phyloP scores from a whole-genome alignment of 345 rosid species.

The Populus davidiana region DNA sequence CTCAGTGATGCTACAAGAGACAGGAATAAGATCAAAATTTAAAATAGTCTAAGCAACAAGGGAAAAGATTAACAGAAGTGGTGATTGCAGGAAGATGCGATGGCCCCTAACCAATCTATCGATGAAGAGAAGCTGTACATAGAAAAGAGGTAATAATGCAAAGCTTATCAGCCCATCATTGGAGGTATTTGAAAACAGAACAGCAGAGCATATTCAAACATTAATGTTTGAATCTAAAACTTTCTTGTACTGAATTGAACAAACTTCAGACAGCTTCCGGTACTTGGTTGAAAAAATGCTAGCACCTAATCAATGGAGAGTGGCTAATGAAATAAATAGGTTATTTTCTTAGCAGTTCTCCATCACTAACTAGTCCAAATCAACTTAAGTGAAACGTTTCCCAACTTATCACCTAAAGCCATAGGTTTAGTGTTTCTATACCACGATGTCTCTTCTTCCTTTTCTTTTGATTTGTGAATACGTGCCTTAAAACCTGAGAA shows the following conservation, averaged over 20 bases:
- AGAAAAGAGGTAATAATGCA: neutral
- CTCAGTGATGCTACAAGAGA: conserved; percentile 51
- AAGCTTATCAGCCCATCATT: neutral
- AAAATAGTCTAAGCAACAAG: conserved; percentile 1
- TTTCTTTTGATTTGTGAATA: no score
- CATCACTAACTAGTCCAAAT: neutral
- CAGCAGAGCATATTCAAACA: neutral
- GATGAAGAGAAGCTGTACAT: neutral
- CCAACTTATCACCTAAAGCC: neutral
- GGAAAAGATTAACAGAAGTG: neutral
- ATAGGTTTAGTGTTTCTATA: no score
- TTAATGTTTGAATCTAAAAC: neutral
- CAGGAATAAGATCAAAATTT: neutral
- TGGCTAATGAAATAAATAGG: neutral
- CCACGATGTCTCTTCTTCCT: no score
- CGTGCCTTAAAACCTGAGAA: neutral
- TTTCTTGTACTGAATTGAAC: neutral
- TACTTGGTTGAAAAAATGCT: neutral
- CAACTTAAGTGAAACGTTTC: neutral
- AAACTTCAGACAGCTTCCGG: neutral
- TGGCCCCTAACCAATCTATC: neutral
- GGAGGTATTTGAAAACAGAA: neutral
- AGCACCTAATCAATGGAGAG: neutral
- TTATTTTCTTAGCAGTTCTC: neutral
- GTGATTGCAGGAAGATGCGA: neutral